Evolutionary conservation across 208 protist species (phyloP), one percentile per base, ranked within the genome.

Genomic region (Leishmania amazonensis): DNA sequence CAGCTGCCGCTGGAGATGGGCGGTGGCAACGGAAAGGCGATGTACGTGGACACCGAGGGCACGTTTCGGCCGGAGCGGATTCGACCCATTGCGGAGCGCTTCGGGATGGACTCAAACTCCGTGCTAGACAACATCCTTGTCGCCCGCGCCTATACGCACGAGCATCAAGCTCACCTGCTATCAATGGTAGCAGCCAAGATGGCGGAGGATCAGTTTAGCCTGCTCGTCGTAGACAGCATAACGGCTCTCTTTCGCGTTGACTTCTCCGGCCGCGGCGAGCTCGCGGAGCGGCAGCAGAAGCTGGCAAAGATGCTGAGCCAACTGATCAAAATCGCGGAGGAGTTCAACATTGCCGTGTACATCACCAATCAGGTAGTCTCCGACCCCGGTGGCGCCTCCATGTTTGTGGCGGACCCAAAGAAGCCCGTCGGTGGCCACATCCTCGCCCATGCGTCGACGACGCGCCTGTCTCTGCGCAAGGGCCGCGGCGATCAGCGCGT

Each of bases 331-430:
- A 87, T 99, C 8, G 95, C 99, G 6, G 99, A 99, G 86, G 99
- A 99, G 90, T 99, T 99, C 87, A 99, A 99, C 87, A 94, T 99
- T 40, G 99, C 99, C 6, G 99, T 99, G 21, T 99, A 99, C 84
- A 99, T 99, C 79, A 99, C 99, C 19, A 99, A 99, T 83, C 99
- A 99, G 91, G 99, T 99, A 6, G 99, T 99, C 31, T 96, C 99
- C 2, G 92, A 99, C 75, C 99, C 99, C 31, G 99, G 99, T 86
- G 99, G 99, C 51, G 97, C 91, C 45, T 95, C 96, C 51, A 99
- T 99, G 96, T 99, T 99, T 81, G 93, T 97, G 60, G 93, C 99
- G 1, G 98, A 99, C 83, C 99, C 99, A 47, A 99, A 99, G 87
- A 99, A 99, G 85, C 98, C 98, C 11, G 94, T 99, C 47, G 98